phyloP scores from a whole-genome alignment of 2,329 filamentous ascomycete species.

The Scedosporium minutisporum region DNA sequence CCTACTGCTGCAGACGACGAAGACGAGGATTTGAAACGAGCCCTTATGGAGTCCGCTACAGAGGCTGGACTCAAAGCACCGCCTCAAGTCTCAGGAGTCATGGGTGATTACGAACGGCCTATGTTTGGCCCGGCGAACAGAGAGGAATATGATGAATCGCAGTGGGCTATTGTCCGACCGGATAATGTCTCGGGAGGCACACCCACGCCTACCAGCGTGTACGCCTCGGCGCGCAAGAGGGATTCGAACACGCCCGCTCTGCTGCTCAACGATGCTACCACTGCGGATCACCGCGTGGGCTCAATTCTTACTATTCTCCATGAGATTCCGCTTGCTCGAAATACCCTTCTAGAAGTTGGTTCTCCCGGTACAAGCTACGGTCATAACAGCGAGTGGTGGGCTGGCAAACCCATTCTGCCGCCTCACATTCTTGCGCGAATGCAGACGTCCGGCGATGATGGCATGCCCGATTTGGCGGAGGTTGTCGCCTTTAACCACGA shows the following conservation, averaged over 20 bases:
- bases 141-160: slow-evolving; percentile 40
- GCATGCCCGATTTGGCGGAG: background rate
- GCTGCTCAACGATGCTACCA: slow-evolving; percentile 28
- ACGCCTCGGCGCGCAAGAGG: slow-evolving; percentile 7
- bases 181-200: slow-evolving; percentile 10
- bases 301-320: slow-evolving; percentile 49
- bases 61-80: slow-evolving; percentile 34
- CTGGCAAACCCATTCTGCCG: slow-evolving; percentile 39
- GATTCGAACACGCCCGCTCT: slow-evolving; percentile 38
- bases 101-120: slow-evolving; percentile 15
- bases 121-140: slow-evolving; percentile 51
- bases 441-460: slow-evolving; percentile 9
- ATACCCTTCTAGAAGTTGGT: slow-evolving; percentile 39
- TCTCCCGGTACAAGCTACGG: slow-evolving; percentile 38
- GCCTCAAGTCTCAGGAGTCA: slow-evolving; percentile 43
- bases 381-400: slow-evolving; percentile 51
- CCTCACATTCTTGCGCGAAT: slow-evolving; percentile 25
- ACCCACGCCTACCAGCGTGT: slow-evolving; percentile 20
- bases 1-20: slow-evolving; percentile 24
- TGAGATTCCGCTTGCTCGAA: slow-evolving; percentile 48
- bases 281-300: slow-evolving; percentile 34
- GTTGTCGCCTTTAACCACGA: slow-evolving; percentile 37
- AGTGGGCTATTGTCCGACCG: slow-evolving; percentile 50
- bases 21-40: slow-evolving; percentile 47
- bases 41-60: slow-evolving; percentile 44